phyloP scores from a whole-genome alignment of 768 basidiomycete species.

The Pleurotus platypus region DNA sequence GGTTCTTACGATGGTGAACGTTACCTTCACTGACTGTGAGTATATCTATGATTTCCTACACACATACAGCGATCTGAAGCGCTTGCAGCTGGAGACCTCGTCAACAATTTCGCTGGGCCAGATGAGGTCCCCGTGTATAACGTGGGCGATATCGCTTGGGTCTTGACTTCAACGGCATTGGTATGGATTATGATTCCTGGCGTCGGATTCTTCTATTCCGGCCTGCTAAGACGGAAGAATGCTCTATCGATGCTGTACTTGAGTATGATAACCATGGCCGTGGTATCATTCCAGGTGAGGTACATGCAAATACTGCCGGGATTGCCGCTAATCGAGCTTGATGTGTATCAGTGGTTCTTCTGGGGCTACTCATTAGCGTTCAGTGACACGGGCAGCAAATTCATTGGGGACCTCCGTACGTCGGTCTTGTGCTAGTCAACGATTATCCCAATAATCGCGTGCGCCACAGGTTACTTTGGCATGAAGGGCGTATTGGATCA shows the following conservation, averaged over 20 bases:
- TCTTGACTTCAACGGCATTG: slow-evolving; percentile 70
- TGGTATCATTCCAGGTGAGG: slow-evolving; percentile 82
- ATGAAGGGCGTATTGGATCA: slow-evolving; percentile 74
- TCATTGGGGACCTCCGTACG: slow-evolving; percentile 83
- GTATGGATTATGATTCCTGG: slow-evolving; percentile 87
- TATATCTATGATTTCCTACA: not conserved
- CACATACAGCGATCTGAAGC: not conserved
- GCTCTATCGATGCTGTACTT: slow-evolving; percentile 90
- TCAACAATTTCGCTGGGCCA: slow-evolving; percentile 3
- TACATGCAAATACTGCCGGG: not conserved
- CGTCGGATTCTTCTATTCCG: slow-evolving; percentile 88
- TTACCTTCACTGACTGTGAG: not conserved
- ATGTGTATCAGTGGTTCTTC: slow-evolving; percentile 77
- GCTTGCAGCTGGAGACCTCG: slow-evolving; percentile 3
- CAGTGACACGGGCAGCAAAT: slow-evolving; percentile 65
- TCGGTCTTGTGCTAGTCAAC: not conserved
- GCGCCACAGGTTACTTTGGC: slow-evolving; percentile 67
- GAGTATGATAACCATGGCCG: slow-evolving; percentile 70
- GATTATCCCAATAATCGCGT: not conserved
- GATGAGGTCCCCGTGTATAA: slow-evolving; percentile 27
- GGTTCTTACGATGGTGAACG: slow-evolving; percentile 3
- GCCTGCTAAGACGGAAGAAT: slow-evolving; percentile 88
- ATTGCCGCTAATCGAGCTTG: too few species aligned
- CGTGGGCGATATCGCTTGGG: slow-evolving; percentile 51
- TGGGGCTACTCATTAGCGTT: slow-evolving; percentile 96